Evolutionary conservation across 139 green algal species (phyloP).

Genomic region (Chlamydomonas schloesseri): DNA sequence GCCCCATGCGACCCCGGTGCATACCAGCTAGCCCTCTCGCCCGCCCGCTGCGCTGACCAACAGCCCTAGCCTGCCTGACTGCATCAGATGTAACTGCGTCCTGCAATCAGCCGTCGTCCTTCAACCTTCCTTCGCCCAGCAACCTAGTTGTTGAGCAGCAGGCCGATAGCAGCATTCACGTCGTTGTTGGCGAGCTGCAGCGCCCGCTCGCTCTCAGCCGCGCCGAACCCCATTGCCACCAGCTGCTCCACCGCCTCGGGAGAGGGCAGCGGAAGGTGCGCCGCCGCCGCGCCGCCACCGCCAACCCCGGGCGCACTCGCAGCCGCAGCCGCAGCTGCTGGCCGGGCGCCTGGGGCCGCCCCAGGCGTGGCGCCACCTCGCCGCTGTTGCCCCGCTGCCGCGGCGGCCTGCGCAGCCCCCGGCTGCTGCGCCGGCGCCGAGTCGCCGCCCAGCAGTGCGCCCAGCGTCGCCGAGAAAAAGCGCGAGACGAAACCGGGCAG

Average conservation of each 20-base stretch:
- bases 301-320: neutral
- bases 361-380: neutral
- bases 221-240: conserved; percentile 76
- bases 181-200: conserved; percentile 70
- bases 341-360: neutral
- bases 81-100: no score
- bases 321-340: neutral
- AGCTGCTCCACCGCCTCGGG: conserved; percentile 72
- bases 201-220: conserved; percentile 45
- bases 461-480: conserved; percentile 23
- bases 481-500: conserved; percentile 3
- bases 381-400: neutral
- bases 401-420: neutral
- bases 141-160: conserved; percentile 52
- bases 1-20: no score
- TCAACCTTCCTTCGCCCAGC: no score
- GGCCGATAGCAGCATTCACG: conserved; percentile 63
- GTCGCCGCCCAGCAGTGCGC: conserved; percentile 26
- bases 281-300: neutral
- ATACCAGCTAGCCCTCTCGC: no score
- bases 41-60: no score
- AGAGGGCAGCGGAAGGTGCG: conserved; percentile 47
- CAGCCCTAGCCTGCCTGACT: no score
- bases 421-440: neutral
- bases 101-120: no score